A percentile compares a stretch with the other conserved stretches of the same genome.
These are phyloP conservation scores for Petunia hybrid DNA, from an alignment of 305 asterid species.

Conservation along the genomic window DNA sequence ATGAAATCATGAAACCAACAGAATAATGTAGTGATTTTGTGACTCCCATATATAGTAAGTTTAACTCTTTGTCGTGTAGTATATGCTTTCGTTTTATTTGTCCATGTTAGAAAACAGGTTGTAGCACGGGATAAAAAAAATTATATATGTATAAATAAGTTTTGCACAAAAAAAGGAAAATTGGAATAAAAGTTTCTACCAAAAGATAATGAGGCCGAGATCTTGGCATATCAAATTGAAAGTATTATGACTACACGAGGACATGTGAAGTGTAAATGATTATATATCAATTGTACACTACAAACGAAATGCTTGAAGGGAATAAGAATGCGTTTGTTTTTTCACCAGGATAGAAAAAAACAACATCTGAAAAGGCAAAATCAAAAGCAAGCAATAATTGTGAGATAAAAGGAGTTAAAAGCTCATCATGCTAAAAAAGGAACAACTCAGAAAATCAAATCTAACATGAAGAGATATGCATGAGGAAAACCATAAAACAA, in stretches of 20 bases:
- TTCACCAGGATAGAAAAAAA: too few relatives aligned
- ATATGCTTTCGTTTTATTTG: too few relatives aligned
- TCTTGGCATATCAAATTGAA: too few relatives aligned
- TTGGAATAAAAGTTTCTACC: background rate
- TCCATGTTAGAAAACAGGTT: too few relatives aligned
- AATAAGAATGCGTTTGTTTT: background rate
- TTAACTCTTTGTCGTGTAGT: too few relatives aligned
- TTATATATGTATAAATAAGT: background rate
- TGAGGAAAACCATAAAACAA: background rate
- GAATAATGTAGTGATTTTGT: too few relatives aligned
- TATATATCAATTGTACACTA: background rate
- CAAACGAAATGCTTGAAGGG: background rate
- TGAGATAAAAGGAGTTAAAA: background rate
- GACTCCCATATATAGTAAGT: too few relatives aligned
- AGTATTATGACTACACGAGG: too few relatives aligned
- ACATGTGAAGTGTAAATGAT: background rate
- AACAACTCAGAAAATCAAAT: background rate
- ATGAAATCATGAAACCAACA: too few relatives aligned
- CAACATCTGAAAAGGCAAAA: background rate
- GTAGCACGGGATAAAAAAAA: background rate
- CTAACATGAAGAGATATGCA: background rate
- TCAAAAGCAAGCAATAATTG: background rate
- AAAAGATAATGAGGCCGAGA: background rate
- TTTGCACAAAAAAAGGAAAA: background rate
- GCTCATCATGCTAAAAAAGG: background rate